Evolutionary conservation across 140 eudicot species (phyloP).

Genomic region (Eryngium alpinum): DNA sequence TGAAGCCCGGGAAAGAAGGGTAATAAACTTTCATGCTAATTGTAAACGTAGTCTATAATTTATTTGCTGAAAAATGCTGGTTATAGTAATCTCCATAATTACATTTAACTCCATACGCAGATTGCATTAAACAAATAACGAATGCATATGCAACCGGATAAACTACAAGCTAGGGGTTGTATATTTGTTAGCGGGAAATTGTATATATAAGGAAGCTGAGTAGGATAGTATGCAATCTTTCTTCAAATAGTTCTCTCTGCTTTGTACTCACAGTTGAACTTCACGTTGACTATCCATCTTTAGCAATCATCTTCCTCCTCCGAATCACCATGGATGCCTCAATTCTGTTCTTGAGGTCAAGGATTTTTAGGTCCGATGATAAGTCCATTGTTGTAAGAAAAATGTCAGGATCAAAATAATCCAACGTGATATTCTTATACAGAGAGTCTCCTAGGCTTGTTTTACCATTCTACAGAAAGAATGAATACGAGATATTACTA

Average conservation of each 20-base stretch:
- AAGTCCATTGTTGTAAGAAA: slow-evolving; percentile 63
- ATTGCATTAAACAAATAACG: too few relatives aligned
- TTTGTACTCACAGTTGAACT: slow-evolving; percentile 72
- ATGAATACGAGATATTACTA: slow-evolving; percentile 11
- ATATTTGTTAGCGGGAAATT: not conserved
- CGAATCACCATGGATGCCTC: slow-evolving; percentile 86
- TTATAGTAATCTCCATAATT: too few relatives aligned
- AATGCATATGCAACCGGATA: too few relatives aligned
- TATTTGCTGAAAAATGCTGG: too few relatives aligned
- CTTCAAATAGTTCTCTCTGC: slow-evolving; percentile 82
- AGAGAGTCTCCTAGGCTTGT: slow-evolving; percentile 78
- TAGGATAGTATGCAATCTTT: slow-evolving; percentile 73
- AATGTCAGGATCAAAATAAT: slow-evolving; percentile 60
- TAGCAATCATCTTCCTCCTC: slow-evolving; percentile 74
- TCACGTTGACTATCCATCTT: slow-evolving; percentile 78
- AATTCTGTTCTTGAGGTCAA: slow-evolving; percentile 79
- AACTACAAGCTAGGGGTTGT: too few relatives aligned
- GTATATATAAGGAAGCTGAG: slow-evolving; percentile 4
- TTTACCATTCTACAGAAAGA: slow-evolving; percentile 61
- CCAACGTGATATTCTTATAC: slow-evolving; percentile 67
- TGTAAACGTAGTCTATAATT: too few relatives aligned
- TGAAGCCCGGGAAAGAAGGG: too few relatives aligned
- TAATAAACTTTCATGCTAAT: too few relatives aligned
- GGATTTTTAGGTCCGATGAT: slow-evolving; percentile 67
- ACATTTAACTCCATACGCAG: too few relatives aligned